Percentiles rank a stretch among this genome's conserved stretches.
phyloP scores from a whole-genome alignment of 306 rosid genomes.

The Betula pendula region DNA sequence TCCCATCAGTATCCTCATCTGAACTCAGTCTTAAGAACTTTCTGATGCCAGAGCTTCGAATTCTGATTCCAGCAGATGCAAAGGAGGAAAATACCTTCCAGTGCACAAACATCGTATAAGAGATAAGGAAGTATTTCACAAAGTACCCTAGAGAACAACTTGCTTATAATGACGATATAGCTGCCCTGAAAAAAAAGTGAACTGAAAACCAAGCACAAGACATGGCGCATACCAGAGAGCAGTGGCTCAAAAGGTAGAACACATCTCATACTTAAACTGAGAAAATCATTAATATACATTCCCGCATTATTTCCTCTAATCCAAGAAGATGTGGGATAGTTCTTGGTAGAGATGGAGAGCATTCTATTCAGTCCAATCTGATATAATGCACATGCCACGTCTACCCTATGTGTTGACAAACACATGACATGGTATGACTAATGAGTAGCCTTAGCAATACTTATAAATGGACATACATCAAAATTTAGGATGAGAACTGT shows the following conservation, averaged over 20 bases:
- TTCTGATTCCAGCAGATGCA: conserved; percentile 71
- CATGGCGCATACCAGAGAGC: background rate
- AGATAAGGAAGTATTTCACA: conserved; percentile 29
- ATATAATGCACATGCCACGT: background rate
- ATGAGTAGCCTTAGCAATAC: background rate
- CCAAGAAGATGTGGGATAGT: background rate
- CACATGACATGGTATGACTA: background rate
- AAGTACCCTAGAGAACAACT: conserved; percentile 18
- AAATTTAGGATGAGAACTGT: background rate
- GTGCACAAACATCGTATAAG: conserved; percentile 29
- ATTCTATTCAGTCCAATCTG: background rate
- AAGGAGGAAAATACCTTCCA: conserved; percentile 78
- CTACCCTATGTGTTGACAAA: background rate
- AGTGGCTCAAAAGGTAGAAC: background rate
- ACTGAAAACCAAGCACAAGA: background rate
- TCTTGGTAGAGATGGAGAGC: background rate
- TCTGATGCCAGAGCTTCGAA: conserved; percentile 57
- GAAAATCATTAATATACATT: no score
- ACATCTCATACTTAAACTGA: background rate
- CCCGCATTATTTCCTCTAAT: background rate
- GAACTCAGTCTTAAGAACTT: conserved; percentile 39
- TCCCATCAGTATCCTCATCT: conserved; percentile 46
- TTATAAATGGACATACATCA: no score
- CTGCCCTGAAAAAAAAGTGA: background rate
- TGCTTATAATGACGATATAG: background rate